phyloP scores from a whole-genome alignment of 2,329 filamentous ascomycete genomes.

The Talaromyces marneffei region DNA sequence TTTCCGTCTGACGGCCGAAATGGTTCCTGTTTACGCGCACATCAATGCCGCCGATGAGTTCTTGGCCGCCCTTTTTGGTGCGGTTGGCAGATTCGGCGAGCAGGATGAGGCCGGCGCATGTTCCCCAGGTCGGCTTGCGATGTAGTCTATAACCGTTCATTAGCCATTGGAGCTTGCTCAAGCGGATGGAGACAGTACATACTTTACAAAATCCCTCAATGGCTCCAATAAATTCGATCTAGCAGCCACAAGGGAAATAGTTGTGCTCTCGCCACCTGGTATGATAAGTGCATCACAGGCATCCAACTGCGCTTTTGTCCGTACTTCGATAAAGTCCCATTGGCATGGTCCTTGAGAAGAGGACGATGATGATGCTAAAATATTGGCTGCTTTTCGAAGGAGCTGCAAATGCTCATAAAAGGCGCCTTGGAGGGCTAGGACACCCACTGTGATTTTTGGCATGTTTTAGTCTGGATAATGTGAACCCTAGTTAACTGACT shows the following conservation, averaged over 20 bases:
- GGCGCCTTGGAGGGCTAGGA: constrained; percentile 79
- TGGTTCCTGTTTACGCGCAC: constrained; percentile 91
- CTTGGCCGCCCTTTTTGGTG: constrained; percentile 85
- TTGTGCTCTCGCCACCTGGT: constrained; percentile 90
- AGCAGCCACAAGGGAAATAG: constrained; percentile 81
- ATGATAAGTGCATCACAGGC: constrained; percentile 78
- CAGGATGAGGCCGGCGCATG: constrained; percentile 88
- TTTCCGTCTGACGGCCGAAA: constrained; percentile 89
- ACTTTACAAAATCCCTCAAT: constrained; percentile 86
- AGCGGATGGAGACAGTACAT: constrained; percentile 28
- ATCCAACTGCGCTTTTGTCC: constrained; percentile 65
- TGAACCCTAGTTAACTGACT: too few species aligned
- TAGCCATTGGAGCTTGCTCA: neutral
- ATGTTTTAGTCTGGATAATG: constrained; percentile 14
- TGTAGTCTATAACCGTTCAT: constrained; percentile 53
- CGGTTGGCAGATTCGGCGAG: constrained; percentile 81
- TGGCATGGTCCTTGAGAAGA: constrained; percentile 20
- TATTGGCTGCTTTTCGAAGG: constrained; percentile 61
- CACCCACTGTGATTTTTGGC: constrained; percentile 50
- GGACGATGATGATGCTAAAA: constrained; percentile 39
- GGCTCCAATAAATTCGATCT: constrained; percentile 77
- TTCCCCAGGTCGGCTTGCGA: constrained; percentile 86
- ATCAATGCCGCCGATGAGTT: constrained; percentile 84
- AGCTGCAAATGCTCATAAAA: constrained; percentile 83
- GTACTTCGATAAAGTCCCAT: constrained; percentile 70